These are phyloP conservation scores for Yamadazyma epiphylla DNA, from an alignment of 1,139 yeast species.

Conservation along the genomic window DNA sequence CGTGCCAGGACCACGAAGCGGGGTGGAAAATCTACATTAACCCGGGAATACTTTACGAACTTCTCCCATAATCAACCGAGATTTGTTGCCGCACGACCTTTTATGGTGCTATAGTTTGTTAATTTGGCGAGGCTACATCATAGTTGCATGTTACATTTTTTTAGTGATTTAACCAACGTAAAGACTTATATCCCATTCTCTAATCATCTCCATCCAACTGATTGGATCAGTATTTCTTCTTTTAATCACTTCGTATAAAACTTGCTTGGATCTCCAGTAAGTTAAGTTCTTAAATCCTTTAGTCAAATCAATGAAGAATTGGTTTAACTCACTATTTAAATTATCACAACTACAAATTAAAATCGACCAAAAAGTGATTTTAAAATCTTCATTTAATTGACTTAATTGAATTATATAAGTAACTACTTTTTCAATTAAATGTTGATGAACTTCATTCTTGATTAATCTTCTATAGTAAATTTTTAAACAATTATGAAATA, in stretches of 20 bases:
- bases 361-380: conserved; percentile 47
- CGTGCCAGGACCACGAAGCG: too few species aligned
- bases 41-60: too few species aligned
- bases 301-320: conserved; percentile 29
- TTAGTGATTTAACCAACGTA: conserved; percentile 30
- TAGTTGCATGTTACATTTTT: too few species aligned
- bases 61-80: too few species aligned
- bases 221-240: conserved; percentile 39
- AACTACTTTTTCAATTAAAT: conserved; percentile 27
- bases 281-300: conserved; percentile 25
- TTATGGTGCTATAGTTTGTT: too few species aligned
- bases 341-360: conserved; percentile 44
- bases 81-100: too few species aligned
- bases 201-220: conserved; percentile 51
- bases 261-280: conserved; percentile 54
- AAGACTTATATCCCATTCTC: conserved; percentile 50
- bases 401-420: conserved; percentile 28
- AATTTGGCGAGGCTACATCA: too few species aligned
- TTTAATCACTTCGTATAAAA: conserved; percentile 51
- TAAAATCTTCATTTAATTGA: conserved; percentile 13
- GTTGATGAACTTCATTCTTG: conserved; percentile 33
- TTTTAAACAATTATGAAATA: conserved; percentile 42
- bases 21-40: too few species aligned
- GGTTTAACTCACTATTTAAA: conserved; percentile 8
- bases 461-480: conserved; percentile 45